Conservation (phyloP, 2,329 filamentous ascomycete genomes). For the Fusarium marasasianum region DNA sequence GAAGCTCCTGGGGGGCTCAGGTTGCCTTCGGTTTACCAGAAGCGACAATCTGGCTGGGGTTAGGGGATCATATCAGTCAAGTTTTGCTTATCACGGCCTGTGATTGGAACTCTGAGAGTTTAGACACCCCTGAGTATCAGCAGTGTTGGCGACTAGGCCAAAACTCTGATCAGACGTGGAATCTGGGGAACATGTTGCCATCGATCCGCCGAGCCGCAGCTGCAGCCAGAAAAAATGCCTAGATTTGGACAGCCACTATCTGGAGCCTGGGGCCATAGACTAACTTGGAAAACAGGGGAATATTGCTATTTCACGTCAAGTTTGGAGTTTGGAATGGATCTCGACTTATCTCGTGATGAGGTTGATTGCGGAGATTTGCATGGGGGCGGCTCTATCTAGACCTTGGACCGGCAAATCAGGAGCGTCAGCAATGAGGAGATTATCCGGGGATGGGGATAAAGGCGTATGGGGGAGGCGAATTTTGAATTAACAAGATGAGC, state of each 20-base stretch:
- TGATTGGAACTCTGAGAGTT: constrained; percentile 17
- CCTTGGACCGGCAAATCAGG: constrained; percentile 22
- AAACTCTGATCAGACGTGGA: constrained; percentile 23
- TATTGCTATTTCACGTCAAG: not conserved
- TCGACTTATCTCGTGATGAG: constrained; percentile 32
- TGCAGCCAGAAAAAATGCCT: not conserved
- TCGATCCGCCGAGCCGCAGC: constrained; percentile 29
- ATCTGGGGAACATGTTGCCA: constrained; percentile 39
- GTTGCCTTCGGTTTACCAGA: constrained; percentile 28
- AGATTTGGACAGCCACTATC: constrained; percentile 1
- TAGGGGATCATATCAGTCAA: constrained; percentile 32
- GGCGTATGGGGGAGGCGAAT: constrained; percentile 32
- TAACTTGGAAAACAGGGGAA: not conserved
- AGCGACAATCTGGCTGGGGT: constrained; percentile 3
- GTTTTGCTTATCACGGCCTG: constrained; percentile 35
- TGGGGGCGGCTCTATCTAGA: constrained; percentile 13
- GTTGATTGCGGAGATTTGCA: constrained; percentile 31
- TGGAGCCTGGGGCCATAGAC: constrained; percentile 7
- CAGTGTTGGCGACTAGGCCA: constrained; percentile 5
- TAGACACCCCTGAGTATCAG: constrained; percentile 29
- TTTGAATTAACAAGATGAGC: constrained; percentile 3
- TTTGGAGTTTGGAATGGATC: constrained; percentile 20
- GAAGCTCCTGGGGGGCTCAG: constrained; percentile 23
- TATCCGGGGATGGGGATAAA: constrained; percentile 35
- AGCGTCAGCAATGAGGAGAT: constrained; percentile 28